Conservation (phyloP, 495 filamentous ascomycete genomes). For the Hyaloscypha finlandica region DNA sequence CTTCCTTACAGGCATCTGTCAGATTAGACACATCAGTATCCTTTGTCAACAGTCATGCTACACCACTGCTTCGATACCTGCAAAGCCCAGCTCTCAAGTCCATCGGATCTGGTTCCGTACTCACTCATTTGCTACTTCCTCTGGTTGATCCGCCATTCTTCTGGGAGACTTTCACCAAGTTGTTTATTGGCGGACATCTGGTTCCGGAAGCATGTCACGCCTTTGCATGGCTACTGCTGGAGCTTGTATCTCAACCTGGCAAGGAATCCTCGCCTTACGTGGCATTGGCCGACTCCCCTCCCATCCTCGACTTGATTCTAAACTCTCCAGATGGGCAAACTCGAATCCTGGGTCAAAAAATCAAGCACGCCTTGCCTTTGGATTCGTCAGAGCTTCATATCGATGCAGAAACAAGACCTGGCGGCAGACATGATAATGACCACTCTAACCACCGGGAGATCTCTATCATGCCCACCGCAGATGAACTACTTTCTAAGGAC, state of each 20-base stretch:
- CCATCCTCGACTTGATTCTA: slow-evolving; percentile 12
- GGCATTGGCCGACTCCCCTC: slow-evolving; percentile 14
- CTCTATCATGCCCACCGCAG: slow-evolving; percentile 65
- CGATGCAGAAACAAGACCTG: slow-evolving; percentile 42
- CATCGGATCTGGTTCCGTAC: slow-evolving; percentile 56
- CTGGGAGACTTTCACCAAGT: slow-evolving; percentile 57
- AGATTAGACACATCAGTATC: slow-evolving; percentile 46
- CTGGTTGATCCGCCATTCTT: slow-evolving; percentile 62
- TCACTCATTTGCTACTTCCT: slow-evolving; percentile 51
- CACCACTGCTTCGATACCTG: slow-evolving; percentile 40
- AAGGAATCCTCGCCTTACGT: not conserved
- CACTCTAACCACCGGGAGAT: slow-evolving; percentile 61
- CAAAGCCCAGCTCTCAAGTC: slow-evolving; percentile 49
- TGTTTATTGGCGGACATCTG: slow-evolving; percentile 43
- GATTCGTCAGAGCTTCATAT: slow-evolving; percentile 3
- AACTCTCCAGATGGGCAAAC: slow-evolving; percentile 3
- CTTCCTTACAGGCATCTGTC: slow-evolving; percentile 49
- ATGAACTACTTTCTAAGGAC: slow-evolving; percentile 63
- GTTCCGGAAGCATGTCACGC: slow-evolving; percentile 40
- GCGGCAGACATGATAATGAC: slow-evolving; percentile 83
- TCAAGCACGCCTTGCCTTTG: slow-evolving; percentile 19
- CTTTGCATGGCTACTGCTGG: slow-evolving; percentile 61
- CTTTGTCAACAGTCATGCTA: slow-evolving; percentile 54
- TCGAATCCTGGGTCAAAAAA: slow-evolving; percentile 12
- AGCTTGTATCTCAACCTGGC: slow-evolving; percentile 54